Evolutionary conservation across 345 rosid species (phyloP).

Genomic region (Populus alba): DNA sequence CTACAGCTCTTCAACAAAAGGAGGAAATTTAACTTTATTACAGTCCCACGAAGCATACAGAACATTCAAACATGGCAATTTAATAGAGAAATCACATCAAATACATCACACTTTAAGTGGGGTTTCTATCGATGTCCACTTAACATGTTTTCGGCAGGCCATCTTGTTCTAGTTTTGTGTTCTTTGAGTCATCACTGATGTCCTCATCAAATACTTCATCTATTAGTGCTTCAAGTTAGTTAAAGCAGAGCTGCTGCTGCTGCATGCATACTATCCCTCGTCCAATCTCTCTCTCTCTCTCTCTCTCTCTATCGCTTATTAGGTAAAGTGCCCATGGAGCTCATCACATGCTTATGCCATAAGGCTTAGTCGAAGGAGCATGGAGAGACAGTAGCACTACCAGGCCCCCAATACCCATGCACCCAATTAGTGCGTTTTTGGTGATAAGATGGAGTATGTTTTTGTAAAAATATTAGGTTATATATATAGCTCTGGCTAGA

Average conservation of each 20-base stretch:
- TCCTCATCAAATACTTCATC: slow-evolving; percentile 18
- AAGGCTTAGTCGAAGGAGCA: background rate
- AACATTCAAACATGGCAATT: too few relatives aligned
- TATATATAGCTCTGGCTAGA: too few relatives aligned
- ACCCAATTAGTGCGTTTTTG: background rate
- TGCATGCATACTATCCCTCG: background rate
- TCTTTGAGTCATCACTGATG: slow-evolving; percentile 47
- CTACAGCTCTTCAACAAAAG: background rate
- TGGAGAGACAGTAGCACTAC: background rate
- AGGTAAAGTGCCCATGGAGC: too few relatives aligned
- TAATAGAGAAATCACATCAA: background rate
- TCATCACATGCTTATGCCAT: background rate
- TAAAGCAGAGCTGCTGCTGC: slow-evolving; percentile 38
- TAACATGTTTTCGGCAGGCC: slow-evolving; percentile 21
- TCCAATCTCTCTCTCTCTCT: too few relatives aligned
- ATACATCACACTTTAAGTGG: slow-evolving; percentile 38
- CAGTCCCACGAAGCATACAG: background rate
- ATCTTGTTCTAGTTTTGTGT: slow-evolving; percentile 24
- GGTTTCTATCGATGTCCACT: slow-evolving; percentile 72
- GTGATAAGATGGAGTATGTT: too few relatives aligned
- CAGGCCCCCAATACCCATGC: background rate
- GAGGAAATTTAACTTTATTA: background rate
- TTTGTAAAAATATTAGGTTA: too few relatives aligned
- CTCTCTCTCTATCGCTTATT: too few relatives aligned
- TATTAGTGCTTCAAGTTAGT: slow-evolving; percentile 54